Percentiles rank a stretch among this genome's conserved stretches.
Conservation (phyloP, 306 rosid species). For the Gillenia trifoliata region DNA sequence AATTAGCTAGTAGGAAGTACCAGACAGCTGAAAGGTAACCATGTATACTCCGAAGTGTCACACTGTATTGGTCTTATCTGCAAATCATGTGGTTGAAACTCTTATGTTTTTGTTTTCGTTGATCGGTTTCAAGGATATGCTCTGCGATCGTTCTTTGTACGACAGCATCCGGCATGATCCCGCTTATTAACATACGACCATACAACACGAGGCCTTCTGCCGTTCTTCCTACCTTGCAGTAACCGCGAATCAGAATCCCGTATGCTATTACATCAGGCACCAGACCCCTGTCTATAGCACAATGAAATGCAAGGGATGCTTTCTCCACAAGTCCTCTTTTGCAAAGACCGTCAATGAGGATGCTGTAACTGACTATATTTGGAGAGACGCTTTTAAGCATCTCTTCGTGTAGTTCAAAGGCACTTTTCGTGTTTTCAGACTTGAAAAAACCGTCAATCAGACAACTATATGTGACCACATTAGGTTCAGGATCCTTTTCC, state of each 20-base stretch:
- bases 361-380: slow-evolving; percentile 29
- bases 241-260: slow-evolving; percentile 28
- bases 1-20: too few species aligned
- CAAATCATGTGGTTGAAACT: background rate
- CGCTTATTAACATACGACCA: slow-evolving; percentile 15
- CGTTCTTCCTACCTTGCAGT: slow-evolving; percentile 27
- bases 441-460: slow-evolving; percentile 32
- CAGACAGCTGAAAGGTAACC: too few species aligned
- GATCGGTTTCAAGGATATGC: background rate
- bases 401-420: slow-evolving; percentile 27
- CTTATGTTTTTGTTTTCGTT: background rate
- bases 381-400: slow-evolving; percentile 28
- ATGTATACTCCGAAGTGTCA: too few species aligned
- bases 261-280: slow-evolving; percentile 31
- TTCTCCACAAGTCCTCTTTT: slow-evolving; percentile 28
- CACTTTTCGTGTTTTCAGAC: slow-evolving; percentile 10
- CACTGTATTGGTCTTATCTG: background rate
- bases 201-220: slow-evolving; percentile 23
- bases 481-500: slow-evolving; percentile 21
- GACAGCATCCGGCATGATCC: slow-evolving; percentile 24
- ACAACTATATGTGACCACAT: slow-evolving; percentile 30
- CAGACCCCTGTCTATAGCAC: slow-evolving; percentile 24
- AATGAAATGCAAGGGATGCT: slow-evolving; percentile 29
- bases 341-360: slow-evolving; percentile 36
- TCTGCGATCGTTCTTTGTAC: slow-evolving; percentile 8